Conservation (phyloP, 345 rosid species). For the Stellera chamaejasme region DNA sequence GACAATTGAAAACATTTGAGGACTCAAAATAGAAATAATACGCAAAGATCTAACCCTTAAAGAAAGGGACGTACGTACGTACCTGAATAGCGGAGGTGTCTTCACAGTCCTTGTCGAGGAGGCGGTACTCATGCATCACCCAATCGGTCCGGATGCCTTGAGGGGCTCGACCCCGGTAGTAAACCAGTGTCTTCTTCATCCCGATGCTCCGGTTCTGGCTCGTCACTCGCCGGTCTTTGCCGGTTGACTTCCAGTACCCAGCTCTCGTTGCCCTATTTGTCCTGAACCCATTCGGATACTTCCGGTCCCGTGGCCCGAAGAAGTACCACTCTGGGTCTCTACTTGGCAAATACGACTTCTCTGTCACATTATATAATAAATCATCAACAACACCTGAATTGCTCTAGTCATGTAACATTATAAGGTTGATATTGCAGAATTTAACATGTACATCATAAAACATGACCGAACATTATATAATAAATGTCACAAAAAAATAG, state of each 20-base stretch:
- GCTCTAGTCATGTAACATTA: too few species aligned
- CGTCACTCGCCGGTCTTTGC: conserved; percentile 72
- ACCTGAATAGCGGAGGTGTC: conserved; percentile 82
- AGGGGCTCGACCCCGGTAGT: conserved; percentile 86
- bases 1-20: too few species aligned
- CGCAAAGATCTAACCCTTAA: too few species aligned
- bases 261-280: conserved; percentile 86
- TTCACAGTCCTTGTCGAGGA: conserved; percentile 75
- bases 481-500: too few species aligned
- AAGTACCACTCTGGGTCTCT: conserved; percentile 97
- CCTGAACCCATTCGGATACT: conserved; percentile 84
- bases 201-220: conserved; percentile 68
- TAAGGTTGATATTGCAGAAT: too few species aligned
- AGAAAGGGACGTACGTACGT: background rate
- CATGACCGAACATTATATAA: too few species aligned
- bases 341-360: conserved; percentile 81
- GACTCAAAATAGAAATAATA: too few species aligned
- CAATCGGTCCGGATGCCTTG: conserved; percentile 86
- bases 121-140: conserved; percentile 97
- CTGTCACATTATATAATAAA: conserved; percentile 17
- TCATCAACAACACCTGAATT: too few species aligned
- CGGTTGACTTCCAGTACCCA: conserved; percentile 89
- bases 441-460: too few species aligned
- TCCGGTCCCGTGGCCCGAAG: conserved; percentile 88
- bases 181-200: conserved; percentile 93